Evolutionary conservation across 129 eudicot species (phyloP).

Genomic region (Chrysanthemum lavandulifolium): DNA sequence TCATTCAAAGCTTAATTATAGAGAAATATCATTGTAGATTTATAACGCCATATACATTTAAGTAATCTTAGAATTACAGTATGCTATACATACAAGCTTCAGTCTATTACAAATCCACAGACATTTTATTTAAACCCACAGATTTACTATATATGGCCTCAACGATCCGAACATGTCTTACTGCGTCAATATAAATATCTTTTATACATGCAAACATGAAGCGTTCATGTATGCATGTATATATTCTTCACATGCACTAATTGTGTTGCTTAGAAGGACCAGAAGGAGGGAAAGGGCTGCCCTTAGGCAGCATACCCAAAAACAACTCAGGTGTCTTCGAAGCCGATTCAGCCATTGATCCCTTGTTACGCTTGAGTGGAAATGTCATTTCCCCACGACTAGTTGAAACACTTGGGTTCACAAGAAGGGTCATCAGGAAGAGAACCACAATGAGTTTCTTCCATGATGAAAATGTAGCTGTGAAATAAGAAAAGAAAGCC

Average conservation of each 20-base stretch:
- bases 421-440: constrained; percentile 27
- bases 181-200: constrained; percentile 3
- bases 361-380: constrained; percentile 1
- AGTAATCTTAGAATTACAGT: not conserved
- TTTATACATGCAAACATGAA: not conserved
- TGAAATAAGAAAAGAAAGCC: constrained; percentile 28
- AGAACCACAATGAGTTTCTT: constrained; percentile 26
- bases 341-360: constrained; percentile 15
- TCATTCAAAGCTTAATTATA: not conserved
- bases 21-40: not conserved
- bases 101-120: no score
- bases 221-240: not conserved
- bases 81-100: constrained; percentile 11
- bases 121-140: constrained; percentile 12
- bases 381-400: constrained; percentile 30
- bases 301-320: constrained; percentile 39
- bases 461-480: constrained; percentile 18
- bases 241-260: constrained; percentile 15
- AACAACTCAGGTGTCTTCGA: constrained; percentile 19
- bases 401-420: constrained; percentile 24
- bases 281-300: constrained; percentile 48
- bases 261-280: constrained; percentile 57
- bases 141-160: constrained; percentile 6
- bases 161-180: constrained; percentile 8
- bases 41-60: not conserved